Evolutionary conservation across 805 yeast genomes (phyloP).

Genomic region (Groenewaldozyma tartarivorans): DNA sequence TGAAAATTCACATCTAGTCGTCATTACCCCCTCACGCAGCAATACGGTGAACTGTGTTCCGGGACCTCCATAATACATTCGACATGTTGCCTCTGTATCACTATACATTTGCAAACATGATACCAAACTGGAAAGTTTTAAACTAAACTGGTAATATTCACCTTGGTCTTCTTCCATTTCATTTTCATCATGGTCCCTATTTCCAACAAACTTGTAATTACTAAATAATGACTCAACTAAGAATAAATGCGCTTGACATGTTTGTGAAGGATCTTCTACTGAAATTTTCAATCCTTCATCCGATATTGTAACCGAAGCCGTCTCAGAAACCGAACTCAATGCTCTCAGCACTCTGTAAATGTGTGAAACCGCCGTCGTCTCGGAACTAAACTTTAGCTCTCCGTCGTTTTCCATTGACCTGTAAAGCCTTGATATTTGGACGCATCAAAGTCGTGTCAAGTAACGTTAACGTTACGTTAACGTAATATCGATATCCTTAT

Average conservation of each 20-base stretch:
- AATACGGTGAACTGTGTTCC: slow-evolving; percentile 47
- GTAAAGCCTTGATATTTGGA: no score
- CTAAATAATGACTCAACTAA: slow-evolving; percentile 15
- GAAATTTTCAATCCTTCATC: slow-evolving; percentile 44
- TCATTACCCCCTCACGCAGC: slow-evolving; percentile 43
- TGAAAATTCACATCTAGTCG: slow-evolving; percentile 48
- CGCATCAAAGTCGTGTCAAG: no score
- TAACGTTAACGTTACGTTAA: no score
- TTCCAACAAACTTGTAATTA: slow-evolving; percentile 13
- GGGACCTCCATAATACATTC: slow-evolving; percentile 38
- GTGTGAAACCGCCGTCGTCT: slow-evolving; percentile 39
- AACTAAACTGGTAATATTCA: slow-evolving; percentile 6
- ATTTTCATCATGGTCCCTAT: slow-evolving; percentile 1
- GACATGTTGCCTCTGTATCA: slow-evolving; percentile 17
- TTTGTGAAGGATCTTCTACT: slow-evolving; percentile 25
- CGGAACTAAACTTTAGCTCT: slow-evolving; percentile 26
- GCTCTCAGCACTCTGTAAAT: slow-evolving; percentile 38
- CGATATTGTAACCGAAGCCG: slow-evolving; percentile 36
- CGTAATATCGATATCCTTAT: no score
- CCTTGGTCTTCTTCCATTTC: slow-evolving; percentile 2
- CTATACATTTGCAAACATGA: slow-evolving; percentile 20
- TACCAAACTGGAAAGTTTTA: slow-evolving; percentile 16
- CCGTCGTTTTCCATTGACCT: no score
- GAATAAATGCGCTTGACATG: slow-evolving; percentile 19
- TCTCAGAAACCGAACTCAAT: slow-evolving; percentile 32